Percentiles rank a stretch among this genome's conserved stretches.
phyloP scores from a whole-genome alignment of 306 rosid species.

The Rosa multiflora region DNA sequence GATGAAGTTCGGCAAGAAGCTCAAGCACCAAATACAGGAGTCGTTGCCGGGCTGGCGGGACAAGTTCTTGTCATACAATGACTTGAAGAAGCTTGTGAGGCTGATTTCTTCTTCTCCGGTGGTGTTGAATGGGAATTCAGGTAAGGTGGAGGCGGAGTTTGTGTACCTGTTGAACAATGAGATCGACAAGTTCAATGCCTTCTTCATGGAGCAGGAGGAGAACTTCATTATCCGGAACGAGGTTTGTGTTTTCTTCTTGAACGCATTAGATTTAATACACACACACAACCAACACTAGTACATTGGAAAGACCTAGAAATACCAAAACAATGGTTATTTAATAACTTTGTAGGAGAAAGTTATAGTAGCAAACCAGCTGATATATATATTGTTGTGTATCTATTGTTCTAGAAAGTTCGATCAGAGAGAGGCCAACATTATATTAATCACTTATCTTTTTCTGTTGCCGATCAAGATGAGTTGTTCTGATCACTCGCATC shows the following conservation, averaged over 20 bases:
- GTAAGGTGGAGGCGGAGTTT: constrained; percentile 57
- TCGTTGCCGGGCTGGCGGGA: constrained; percentile 75
- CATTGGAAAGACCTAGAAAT: too few species aligned
- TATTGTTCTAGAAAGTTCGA: too few species aligned
- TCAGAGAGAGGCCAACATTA: too few species aligned
- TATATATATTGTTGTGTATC: too few species aligned
- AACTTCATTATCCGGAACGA: constrained; percentile 69
- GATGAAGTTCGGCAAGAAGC: constrained; percentile 84
- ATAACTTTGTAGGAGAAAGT: too few species aligned
- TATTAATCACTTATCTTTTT: too few species aligned
- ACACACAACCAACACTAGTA: too few species aligned
- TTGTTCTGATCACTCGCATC: too few species aligned
- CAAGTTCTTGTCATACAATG: constrained; percentile 79
- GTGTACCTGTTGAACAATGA: constrained; percentile 67
- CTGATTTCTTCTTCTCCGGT: constrained; percentile 39
- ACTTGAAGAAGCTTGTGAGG: constrained; percentile 67
- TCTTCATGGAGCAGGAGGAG: constrained; percentile 81
- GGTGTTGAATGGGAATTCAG: constrained; percentile 33
- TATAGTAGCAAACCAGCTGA: too few species aligned
- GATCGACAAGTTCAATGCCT: constrained; percentile 80
- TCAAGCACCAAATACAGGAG: constrained; percentile 71
- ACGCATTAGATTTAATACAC: neutral
- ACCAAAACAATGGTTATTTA: too few species aligned
- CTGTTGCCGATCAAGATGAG: too few species aligned
- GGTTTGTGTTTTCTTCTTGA: constrained; percentile 36